Base-by-base conservation (phyloP, 768 basidiomycete species). In the Calocera cornea region DNA sequence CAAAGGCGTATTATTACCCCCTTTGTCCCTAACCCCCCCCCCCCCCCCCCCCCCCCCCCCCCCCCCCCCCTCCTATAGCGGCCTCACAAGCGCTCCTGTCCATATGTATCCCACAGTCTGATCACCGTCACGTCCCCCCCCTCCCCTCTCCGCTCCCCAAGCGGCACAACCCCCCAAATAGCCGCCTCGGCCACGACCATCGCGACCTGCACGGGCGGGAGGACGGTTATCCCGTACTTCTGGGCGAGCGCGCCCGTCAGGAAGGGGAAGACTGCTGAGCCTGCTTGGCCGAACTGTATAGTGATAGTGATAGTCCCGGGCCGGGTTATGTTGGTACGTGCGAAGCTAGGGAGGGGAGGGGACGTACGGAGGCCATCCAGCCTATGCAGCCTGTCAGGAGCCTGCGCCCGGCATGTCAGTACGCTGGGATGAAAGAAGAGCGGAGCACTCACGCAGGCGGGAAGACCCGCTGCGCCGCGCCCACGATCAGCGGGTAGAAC, bases 261-360 rank as follows among this genome's bases (percentile, higher is more conserved):
- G 71, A 91, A 89, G 0, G 90, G 89, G 3, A 90, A 72, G 5
- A 87, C 70, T 0, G 89, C 89, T 47, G 85, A 84, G n/a, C 89
- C 89, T 1, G 87, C 84, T 72, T 87, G 86, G 0, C 89, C 88
- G 34, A 85, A 76, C 54, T 60, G 19, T 7, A 16, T 16, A 14
- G 10, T 50, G 49, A 50, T 50, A 50, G 49, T n/a, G 14, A n/a
- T 14, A n/a, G 11, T 27, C 22, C 10, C 49, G 40, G n/a, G n/a
- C 10, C 11, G 40, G 11, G 40, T 41, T 10, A 19, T 10, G 40
- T 10, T 10, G 19, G 40, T n/a, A n/a, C n/a, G n/a, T n/a, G 40
- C 19, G 40, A 41, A 41, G 10, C 10, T 10, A 10, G 40, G 19
- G 40, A 19, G 40, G 19, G 40, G 19, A 41, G 11, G 40, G 44